Evolutionary conservation across 129 eudicot genomes (phyloP), one percentile per base, ranked within the genome.

Genomic region (Saussurea involucrata): DNA sequence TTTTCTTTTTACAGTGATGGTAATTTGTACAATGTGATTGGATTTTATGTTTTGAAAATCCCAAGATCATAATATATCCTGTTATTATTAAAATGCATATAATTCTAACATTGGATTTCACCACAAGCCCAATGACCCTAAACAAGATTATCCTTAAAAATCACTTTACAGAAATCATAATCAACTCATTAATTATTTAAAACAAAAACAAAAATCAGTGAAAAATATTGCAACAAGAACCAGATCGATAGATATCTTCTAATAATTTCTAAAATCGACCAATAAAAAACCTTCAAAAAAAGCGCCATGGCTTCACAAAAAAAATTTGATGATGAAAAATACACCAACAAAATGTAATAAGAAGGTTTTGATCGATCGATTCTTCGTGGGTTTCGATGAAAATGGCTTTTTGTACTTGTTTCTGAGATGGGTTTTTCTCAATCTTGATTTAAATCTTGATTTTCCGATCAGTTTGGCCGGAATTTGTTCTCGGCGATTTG

Each of bases 401-500:
- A 49, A 10, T 61, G 40, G 25, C 53, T 53, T 29, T 20, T 24
- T 34, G 42, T 7, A 22, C 12, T 22, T 34, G 20, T 66, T 60
- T 60, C 22, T n/a, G 61, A 53, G 61, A 53, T 71, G 64, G 31
- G 58, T 28, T 37, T 37, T 24, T n/a, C 37, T 24, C n/a, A 53
- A 34, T n/a, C n/a, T n/a, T n/a, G 6, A 72, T 21, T 8, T 8
- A 70, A 5, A 29, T 44, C 58, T 66, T 33, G 58, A 64, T 21
- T 44, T 6, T 67, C 21, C 18, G n/a, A 73, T 34, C 70, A 27
- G 24, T 73, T 73, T 75, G 60, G 83, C 67, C 83, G 86, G 55
- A 83, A 66, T 55, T 78, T 68, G 46, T 81, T 86, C 73, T 86
- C 87, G 3, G 92, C 85, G 69, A 90, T 92, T 77, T 86, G 91